Evolutionary conservation across 2,329 filamentous ascomycete species (phyloP).

Genomic region (Gaeumannomyces sp.): DNA sequence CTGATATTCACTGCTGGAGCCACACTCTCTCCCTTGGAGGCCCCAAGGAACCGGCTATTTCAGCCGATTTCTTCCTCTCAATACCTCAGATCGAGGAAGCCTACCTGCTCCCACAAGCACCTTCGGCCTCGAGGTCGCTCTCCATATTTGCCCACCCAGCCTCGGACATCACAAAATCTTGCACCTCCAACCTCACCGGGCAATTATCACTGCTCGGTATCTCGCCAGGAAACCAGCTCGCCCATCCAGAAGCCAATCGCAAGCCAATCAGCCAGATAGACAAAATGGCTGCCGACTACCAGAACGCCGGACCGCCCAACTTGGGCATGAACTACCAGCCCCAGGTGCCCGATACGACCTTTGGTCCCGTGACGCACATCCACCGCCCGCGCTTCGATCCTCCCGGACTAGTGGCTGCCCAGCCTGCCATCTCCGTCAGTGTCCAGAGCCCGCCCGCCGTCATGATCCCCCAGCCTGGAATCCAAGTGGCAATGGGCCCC

Average conservation of each 20-base stretch:
- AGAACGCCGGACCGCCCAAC: slow-evolving; percentile 34
- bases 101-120: neutral
- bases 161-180: neutral
- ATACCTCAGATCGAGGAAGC: neutral
- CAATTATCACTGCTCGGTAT: neutral
- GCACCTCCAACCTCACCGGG: neutral
- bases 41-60: neutral
- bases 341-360: slow-evolving; percentile 50
- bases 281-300: slow-evolving; percentile 33
- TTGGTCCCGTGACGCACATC: slow-evolving; percentile 47
- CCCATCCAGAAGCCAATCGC: neutral
- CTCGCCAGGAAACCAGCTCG: neutral
- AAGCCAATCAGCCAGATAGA: neutral
- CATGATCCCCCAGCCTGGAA: neutral
- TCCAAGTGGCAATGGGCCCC: slow-evolving; percentile 5
- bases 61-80: neutral
- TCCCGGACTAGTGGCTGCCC: slow-evolving; percentile 22
- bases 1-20: neutral
- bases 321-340: slow-evolving; percentile 49
- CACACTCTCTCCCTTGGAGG: neutral
- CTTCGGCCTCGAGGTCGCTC: neutral
- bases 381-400: slow-evolving; percentile 49
- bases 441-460: slow-evolving; percentile 1
- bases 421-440: slow-evolving; percentile 12
- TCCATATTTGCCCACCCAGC: neutral